phyloP scores from a whole-genome alignment of 257 asterid genomes.

The Pogostemon cablin region DNA sequence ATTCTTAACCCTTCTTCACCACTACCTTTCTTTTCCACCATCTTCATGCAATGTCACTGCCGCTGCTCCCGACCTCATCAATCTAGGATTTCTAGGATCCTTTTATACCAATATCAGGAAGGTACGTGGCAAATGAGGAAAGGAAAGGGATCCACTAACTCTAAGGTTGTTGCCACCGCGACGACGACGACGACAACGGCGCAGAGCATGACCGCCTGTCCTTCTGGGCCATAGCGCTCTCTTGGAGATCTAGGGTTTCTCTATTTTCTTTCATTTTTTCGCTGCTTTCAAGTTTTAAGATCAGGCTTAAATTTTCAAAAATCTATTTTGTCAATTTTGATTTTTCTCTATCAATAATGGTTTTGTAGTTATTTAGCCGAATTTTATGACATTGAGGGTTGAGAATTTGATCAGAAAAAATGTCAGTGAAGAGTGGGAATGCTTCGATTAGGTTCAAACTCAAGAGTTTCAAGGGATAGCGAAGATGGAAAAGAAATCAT shows the following conservation, averaged over 20 bases:
- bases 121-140: no score
- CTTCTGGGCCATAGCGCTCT: not conserved
- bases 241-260: conserved; percentile 48
- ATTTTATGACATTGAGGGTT: conserved; percentile 31
- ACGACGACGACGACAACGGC: no score
- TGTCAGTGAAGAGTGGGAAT: conserved; percentile 64
- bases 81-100: no score
- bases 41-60: no score
- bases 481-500: conserved; percentile 62
- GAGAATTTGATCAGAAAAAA: conserved; percentile 30
- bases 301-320: conserved; percentile 15
- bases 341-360: not conserved
- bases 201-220: no score
- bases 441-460: conserved; percentile 88
- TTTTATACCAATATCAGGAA: no score
- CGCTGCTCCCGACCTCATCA: no score
- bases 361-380: not conserved
- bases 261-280: conserved; percentile 19
- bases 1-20: no score
- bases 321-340: conserved; percentile 25
- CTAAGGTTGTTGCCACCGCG: no score
- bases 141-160: no score
- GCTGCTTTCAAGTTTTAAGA: conserved; percentile 33
- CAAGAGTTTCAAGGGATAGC: conserved; percentile 72
- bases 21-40: no score